Percentiles rank a stretch among this genome's conserved stretches.
Conservation (phyloP, 139 green algal genomes). For the Nannochloris sp. region DNA sequence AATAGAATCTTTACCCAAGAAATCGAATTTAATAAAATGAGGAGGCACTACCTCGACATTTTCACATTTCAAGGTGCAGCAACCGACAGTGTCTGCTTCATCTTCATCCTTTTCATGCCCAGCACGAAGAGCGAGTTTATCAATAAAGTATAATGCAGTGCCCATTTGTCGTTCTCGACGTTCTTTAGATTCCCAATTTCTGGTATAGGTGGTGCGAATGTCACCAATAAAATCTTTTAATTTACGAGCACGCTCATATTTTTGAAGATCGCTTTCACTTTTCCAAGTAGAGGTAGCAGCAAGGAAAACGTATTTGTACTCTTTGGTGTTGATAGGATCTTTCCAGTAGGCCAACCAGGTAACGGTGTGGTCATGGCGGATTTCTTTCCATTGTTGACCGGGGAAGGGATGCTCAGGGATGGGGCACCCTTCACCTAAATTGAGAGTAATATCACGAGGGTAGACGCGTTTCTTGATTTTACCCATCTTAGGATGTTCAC, state of each 20-base stretch:
- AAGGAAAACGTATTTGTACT: slow-evolving; percentile 94
- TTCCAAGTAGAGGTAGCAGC: slow-evolving; percentile 88
- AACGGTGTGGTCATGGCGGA: slow-evolving; percentile 87
- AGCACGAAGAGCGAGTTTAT: slow-evolving; percentile 95
- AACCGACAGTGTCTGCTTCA: slow-evolving; percentile 98
- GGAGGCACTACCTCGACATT: slow-evolving; percentile 68
- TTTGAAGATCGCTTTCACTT: slow-evolving; percentile 80
- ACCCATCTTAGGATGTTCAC: slow-evolving; percentile 98
- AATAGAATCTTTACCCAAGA: slow-evolving; percentile 99
- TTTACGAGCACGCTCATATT: slow-evolving; percentile 97
- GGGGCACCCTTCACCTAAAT: slow-evolving; percentile 78
- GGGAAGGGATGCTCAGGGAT: slow-evolving; percentile 83
- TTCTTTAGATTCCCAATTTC: slow-evolving; percentile 51
- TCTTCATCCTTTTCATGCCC: slow-evolving; percentile 98
- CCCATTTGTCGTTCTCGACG: slow-evolving; percentile 77
- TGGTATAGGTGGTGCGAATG: slow-evolving; percentile 26
- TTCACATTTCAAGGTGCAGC: slow-evolving; percentile 91
- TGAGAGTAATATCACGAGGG: slow-evolving; percentile 95
- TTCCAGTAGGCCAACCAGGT: slow-evolving; percentile 98
- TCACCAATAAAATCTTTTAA: slow-evolving; percentile 58
- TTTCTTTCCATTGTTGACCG: slow-evolving; percentile 42
- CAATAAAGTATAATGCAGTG: slow-evolving; percentile 94
- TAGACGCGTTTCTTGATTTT: slow-evolving; percentile 93
- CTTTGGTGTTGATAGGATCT: slow-evolving; percentile 84
- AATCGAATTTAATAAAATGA: slow-evolving; percentile 91